Evolutionary conservation across 2,329 filamentous ascomycete species (phyloP).

Genomic region (Xylariaceae sp.): DNA sequence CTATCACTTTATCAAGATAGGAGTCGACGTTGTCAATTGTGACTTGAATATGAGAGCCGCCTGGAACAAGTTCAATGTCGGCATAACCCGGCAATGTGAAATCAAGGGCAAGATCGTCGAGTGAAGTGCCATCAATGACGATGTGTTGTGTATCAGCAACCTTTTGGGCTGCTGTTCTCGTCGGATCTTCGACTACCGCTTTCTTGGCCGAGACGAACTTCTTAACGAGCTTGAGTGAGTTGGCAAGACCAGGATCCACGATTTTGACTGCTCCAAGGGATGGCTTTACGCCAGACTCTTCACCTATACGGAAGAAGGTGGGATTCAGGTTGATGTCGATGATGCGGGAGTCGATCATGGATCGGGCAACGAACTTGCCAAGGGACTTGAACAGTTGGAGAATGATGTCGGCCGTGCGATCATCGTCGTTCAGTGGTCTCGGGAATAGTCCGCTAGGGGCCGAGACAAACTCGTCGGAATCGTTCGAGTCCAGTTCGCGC

Average conservation of each 20-base stretch:
- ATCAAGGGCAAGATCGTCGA: constrained; percentile 88
- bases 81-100: constrained; percentile 94
- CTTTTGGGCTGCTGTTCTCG: constrained; percentile 68
- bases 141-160: constrained; percentile 66
- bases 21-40: constrained; percentile 87
- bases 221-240: constrained; percentile 82
- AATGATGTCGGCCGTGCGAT: constrained; percentile 81
- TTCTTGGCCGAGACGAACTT: constrained; percentile 83
- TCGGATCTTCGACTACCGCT: constrained; percentile 70
- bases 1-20: constrained; percentile 87
- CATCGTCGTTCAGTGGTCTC: constrained; percentile 79
- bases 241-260: constrained; percentile 82
- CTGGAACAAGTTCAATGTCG: constrained; percentile 74
- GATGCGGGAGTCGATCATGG: constrained; percentile 97
- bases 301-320: constrained; percentile 93
- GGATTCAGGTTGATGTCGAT: constrained; percentile 98
- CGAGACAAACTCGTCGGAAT: constrained; percentile 77
- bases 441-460: constrained; percentile 86
- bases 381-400: constrained; percentile 88
- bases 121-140: constrained; percentile 68
- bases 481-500: constrained; percentile 80
- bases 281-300: constrained; percentile 68
- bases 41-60: constrained; percentile 72
- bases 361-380: constrained; percentile 94
- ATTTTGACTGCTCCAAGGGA: constrained; percentile 86